phyloP scores from a whole-genome alignment of 345 rosid genomes.

The Eutrema heterophyllum region DNA sequence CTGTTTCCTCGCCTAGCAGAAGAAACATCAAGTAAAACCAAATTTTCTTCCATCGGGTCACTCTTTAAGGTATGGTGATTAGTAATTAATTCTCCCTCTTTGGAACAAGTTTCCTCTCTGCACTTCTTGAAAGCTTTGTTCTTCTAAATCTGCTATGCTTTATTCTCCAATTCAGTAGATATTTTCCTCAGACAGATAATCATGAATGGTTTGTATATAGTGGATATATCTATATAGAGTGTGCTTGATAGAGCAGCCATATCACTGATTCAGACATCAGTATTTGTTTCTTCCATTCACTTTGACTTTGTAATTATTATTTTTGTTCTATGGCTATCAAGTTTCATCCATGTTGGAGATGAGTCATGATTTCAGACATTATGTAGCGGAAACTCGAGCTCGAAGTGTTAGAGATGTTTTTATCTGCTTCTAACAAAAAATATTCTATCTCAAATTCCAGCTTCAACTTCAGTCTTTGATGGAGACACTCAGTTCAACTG shows the following conservation, averaged over 20 bases:
- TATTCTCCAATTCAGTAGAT: not conserved
- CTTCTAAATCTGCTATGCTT: not conserved
- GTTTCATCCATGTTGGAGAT: constrained; percentile 3
- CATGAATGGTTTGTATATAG: constrained; percentile 5
- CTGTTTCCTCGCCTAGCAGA: constrained; percentile 85
- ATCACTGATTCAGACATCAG: not conserved
- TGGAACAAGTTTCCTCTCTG: not conserved
- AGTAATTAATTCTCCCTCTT: not conserved
- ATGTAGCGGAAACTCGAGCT: constrained; percentile 5
- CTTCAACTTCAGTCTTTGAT: constrained; percentile 96
- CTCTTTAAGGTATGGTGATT: constrained; percentile 75
- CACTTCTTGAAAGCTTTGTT: constrained; percentile 1
- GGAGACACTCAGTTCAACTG: constrained; percentile 94
- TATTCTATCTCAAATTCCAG: constrained; percentile 44
- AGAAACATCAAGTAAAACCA: constrained; percentile 92
- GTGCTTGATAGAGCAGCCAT: constrained; percentile 10
- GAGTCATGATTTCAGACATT: constrained; percentile 10
- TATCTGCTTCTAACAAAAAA: constrained; percentile 18
- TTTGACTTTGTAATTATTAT: not conserved
- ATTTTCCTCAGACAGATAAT: not conserved
- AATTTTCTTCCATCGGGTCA: constrained; percentile 96
- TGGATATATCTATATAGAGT: not conserved
- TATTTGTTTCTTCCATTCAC: not conserved
- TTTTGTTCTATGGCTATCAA: not conserved
- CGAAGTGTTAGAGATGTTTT: not conserved